These are phyloP conservation scores for Linaria vulgaris DNA, from an alignment of 257 asterid genomes.

Conservation along the genomic window DNA sequence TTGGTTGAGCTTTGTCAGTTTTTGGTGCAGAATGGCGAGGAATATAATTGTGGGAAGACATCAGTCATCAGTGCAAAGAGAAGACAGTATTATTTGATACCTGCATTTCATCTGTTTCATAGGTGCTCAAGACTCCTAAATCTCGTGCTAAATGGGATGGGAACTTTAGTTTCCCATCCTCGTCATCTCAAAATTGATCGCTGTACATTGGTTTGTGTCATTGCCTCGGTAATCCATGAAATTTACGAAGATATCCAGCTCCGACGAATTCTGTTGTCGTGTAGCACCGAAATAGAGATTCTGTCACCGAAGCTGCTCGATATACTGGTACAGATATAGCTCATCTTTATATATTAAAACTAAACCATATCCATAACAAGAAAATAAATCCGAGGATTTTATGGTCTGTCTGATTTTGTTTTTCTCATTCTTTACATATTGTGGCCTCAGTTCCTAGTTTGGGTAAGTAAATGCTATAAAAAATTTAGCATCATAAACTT, in stretches of 20 bases:
- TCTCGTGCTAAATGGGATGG: slow-evolving; percentile 47
- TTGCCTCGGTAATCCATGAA: slow-evolving; percentile 45
- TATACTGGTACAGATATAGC: slow-evolving; percentile 46
- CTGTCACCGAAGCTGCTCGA: slow-evolving; percentile 36
- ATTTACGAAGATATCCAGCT: slow-evolving; percentile 57
- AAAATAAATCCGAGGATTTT: neutral
- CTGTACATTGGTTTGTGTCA: slow-evolving; percentile 32
- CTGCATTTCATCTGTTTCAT: slow-evolving; percentile 57
- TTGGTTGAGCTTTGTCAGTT: neutral
- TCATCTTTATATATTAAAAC: slow-evolving; percentile 18
- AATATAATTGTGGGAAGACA: slow-evolving; percentile 33
- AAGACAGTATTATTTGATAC: slow-evolving; percentile 59
- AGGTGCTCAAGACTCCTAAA: slow-evolving; percentile 45
- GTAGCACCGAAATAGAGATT: slow-evolving; percentile 40
- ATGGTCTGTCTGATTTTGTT: neutral
- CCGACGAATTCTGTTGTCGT: slow-evolving; percentile 40
- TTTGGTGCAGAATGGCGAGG: slow-evolving; percentile 43
- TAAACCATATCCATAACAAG: slow-evolving; percentile 7
- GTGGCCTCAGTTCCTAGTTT: neutral
- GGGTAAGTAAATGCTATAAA: neutral
- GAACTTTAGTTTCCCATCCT: slow-evolving; percentile 48
- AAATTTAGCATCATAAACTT: neutral
- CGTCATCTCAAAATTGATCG: slow-evolving; percentile 27
- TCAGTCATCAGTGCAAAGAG: slow-evolving; percentile 31
- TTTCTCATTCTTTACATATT: neutral